Conservation (phyloP, 306 rosid species). For the Begonia masoniana region DNA sequence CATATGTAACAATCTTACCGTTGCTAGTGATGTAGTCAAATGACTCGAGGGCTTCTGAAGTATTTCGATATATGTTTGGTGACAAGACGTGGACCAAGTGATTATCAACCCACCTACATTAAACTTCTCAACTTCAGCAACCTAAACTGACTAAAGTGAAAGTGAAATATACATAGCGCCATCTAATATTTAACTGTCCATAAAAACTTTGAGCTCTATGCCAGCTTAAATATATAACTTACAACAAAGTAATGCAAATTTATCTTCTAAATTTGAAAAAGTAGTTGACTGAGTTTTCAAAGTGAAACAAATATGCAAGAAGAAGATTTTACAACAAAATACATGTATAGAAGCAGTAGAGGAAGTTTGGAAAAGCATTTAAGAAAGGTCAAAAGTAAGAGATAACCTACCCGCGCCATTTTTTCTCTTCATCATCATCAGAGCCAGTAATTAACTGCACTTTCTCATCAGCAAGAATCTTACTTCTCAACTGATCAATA, state of each 20-base stretch:
- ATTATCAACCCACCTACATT: slow-evolving; percentile 83
- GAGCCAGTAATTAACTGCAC: slow-evolving; percentile 12
- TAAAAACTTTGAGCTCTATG: too few species aligned
- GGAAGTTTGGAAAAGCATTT: neutral
- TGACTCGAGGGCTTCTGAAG: slow-evolving; percentile 85
- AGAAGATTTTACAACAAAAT: too few species aligned
- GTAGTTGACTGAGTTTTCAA: too few species aligned
- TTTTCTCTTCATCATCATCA: slow-evolving; percentile 71
- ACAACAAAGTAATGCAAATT: too few species aligned
- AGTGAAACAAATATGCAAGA: too few species aligned
- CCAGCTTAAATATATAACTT: too few species aligned
- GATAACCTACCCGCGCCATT: slow-evolving; percentile 70
- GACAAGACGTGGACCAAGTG: slow-evolving; percentile 86
- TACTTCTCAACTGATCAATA: slow-evolving; percentile 49
- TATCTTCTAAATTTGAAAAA: too few species aligned
- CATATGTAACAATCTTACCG: slow-evolving; percentile 26
- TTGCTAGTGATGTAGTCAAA: slow-evolving; percentile 88
- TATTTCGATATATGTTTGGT: slow-evolving; percentile 79
- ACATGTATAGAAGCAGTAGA: neutral
- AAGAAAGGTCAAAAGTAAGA: neutral
- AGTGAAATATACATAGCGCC: too few species aligned
- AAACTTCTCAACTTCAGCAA: slow-evolving; percentile 16
- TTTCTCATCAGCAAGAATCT: slow-evolving; percentile 29
- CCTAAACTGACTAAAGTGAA: neutral
- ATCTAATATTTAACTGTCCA: too few species aligned